Base-by-base conservation (phyloP, 2,329 filamentous ascomycete genomes). In the Penicillium concentricum region DNA sequence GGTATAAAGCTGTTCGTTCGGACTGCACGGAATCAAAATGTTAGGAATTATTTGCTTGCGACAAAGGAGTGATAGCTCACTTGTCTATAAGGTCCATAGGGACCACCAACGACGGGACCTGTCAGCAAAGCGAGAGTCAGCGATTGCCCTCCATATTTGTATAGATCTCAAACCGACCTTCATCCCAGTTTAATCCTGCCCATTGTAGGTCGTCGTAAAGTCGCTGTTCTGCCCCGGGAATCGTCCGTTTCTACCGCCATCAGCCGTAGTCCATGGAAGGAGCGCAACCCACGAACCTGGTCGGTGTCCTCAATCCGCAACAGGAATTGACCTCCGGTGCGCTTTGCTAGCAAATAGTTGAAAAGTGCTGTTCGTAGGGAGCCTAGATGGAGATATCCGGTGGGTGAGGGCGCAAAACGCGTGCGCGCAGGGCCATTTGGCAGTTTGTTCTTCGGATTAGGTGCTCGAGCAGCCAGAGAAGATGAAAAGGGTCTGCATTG, bases 281-380 rank as follows among this genome's bases (percentile, higher is more conserved):
- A 22, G 38, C 26, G 15, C 26, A 28, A 43, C n/a, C 32, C 32
- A 12, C 81, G 64, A 75, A 92, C 90, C 82, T 91, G 90, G 75
- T 97, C 94, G 5, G 94, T 99, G 73, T 99, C 94, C 78, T 99
- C 94, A 61, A 99, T 87, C 10, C 94, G 86, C 48, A 99, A 78
- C 12, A 99, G 76, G 68, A 99, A 99, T 72, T 96, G 89, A 7
- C 94, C 94, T 5, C 89, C 87, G 0, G 94, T 96, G 3, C 88
- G 86, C 68, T 87, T 90, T 0, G 94, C 92, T n/a, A 96, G 82
- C 5, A 99, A 79, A 65, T 93, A 97, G 69, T 96, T 97, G 79
- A 92, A 97, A n/a, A 99, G 76, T 0, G 95, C 95, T 0, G 94
- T 99, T 57, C 94, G 83, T 35, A 99, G 75, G 0, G 92, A 96